Conservation (phyloP, 257 asterid species). For the Prunella vulgaris region DNA sequence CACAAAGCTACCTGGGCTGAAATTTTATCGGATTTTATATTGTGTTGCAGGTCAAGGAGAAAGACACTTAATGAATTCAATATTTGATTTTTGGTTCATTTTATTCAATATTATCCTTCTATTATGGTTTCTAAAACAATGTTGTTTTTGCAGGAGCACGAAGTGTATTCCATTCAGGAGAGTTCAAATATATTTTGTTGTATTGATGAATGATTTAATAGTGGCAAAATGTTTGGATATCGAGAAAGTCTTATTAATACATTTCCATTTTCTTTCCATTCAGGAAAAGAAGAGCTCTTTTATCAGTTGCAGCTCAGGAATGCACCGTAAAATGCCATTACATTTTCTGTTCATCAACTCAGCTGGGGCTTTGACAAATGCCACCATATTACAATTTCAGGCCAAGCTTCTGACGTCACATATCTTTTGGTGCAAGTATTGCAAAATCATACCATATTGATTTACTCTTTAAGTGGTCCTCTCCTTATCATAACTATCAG, state of each 20-base stretch:
- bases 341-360: not conserved
- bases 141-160: conserved; percentile 64
- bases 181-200: conserved; percentile 36
- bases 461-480: not conserved
- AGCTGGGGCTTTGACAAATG: not conserved
- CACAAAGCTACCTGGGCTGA: conserved; percentile 16
- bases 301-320: conserved; percentile 19
- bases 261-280: not conserved
- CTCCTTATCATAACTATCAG: not conserved
- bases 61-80: conserved; percentile 8
- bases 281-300: conserved; percentile 24
- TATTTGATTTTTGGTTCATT: conserved; percentile 10
- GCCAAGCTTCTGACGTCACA: not conserved
- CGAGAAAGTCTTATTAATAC: conserved; percentile 9
- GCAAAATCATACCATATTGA: not conserved
- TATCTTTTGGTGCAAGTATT: not conserved
- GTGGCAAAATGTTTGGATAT: conserved; percentile 1
- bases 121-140: conserved; percentile 32
- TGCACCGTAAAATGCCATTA: not conserved
- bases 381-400: not conserved
- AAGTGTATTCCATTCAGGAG: conserved; percentile 40
- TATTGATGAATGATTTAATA: conserved; percentile 21
- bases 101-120: conserved; percentile 11
- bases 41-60: conserved; percentile 41
- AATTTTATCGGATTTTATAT: conserved; percentile 17